Percentiles rank a stretch among this genome's conserved stretches.
Conservation (phyloP, 441 rosid genomes). For the Populus trichocarpa region DNA sequence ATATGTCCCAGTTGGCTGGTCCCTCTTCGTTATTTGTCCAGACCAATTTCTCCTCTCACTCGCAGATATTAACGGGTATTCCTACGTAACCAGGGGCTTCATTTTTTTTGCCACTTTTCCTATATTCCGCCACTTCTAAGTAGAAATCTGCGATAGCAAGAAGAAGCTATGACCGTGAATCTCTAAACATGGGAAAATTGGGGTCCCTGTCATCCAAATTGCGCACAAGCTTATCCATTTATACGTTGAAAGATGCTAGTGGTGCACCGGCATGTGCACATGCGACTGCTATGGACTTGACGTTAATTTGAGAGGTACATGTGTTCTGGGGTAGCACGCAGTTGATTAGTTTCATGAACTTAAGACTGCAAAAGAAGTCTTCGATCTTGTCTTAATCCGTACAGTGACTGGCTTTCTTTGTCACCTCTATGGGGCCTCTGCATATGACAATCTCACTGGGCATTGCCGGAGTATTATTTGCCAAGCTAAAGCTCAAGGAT, state of each 20-base stretch:
- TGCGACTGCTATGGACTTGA: slow-evolving; percentile 6
- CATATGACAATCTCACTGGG: no score
- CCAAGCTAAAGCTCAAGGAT: no score
- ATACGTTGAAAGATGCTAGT: slow-evolving; percentile 1
- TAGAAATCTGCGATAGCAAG: background rate
- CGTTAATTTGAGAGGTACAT: background rate
- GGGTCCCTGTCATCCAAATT: slow-evolving; percentile 14
- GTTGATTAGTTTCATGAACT: no score
- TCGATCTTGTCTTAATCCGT: no score
- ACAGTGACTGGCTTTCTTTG: no score
- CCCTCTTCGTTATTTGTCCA: slow-evolving; percentile 1
- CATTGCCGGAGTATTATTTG: no score
- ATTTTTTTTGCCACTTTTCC: background rate
- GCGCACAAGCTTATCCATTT: slow-evolving; percentile 12
- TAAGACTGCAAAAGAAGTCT: no score
- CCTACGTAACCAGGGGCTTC: no score
- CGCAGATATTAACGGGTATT: no score
- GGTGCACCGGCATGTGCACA: slow-evolving; percentile 22
- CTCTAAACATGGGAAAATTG: slow-evolving; percentile 6
- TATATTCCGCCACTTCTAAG: no score
- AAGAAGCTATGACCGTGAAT: slow-evolving; percentile 1
- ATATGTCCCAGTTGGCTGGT: slow-evolving; percentile 12
- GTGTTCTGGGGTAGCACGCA: background rate
- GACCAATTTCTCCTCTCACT: background rate
- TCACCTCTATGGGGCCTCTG: no score